Evolutionary conservation across 768 basidiomycete species (phyloP), one percentile per base, ranked within the genome.

Genomic region (Trametes coccinea): DNA sequence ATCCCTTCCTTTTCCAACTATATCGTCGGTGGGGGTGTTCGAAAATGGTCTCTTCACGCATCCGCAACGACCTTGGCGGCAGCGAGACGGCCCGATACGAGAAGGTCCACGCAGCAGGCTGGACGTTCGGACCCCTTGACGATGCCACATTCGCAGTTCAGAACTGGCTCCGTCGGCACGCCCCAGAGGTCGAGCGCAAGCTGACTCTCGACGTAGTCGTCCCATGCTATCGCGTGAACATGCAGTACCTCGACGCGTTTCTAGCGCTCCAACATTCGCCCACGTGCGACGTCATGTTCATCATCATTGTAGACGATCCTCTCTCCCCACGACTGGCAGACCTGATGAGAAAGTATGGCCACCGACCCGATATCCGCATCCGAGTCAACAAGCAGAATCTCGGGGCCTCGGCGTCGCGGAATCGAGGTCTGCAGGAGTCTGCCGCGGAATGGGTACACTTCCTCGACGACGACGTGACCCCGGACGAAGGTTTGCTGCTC

Each of bases 391-490:
- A 66, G 2, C 52, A 54, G 10, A 85, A 85, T 62, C 63, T 78
- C 2, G 84, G 85, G 2, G 83, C 84, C 0, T 80, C 83, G 0
- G 80, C 77, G 0, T 79, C 84, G 11, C 76, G 85, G 4, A 86
- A 87, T 67, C 68, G 83, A 52, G 84, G 84, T 8, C 72, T 86
- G 63, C 68, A 69, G 43, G 83, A 85, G 69, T 82, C 82, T 14
- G 73, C 84, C 0, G 84, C 82, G 0, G 82, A 86, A 33, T 86
- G 82, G 83, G 74, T 80, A 1, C 68, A 79, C 17, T 87, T 87
- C 70, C 74, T 87, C n/a, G 84, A 87, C 64, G 86, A 87, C 62
- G 85, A 87, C 51, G 72, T 86, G 22, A 65, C 70, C 4, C 83
- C 83, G 0, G 63, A 68, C 27, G 55, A 67, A 6, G 70, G 83